A percentile compares a stretch with the other conserved stretches of the same genome.
Conservation (phyloP, 202 grass and related monocot species). For the Brachypodium distachyon region DNA sequence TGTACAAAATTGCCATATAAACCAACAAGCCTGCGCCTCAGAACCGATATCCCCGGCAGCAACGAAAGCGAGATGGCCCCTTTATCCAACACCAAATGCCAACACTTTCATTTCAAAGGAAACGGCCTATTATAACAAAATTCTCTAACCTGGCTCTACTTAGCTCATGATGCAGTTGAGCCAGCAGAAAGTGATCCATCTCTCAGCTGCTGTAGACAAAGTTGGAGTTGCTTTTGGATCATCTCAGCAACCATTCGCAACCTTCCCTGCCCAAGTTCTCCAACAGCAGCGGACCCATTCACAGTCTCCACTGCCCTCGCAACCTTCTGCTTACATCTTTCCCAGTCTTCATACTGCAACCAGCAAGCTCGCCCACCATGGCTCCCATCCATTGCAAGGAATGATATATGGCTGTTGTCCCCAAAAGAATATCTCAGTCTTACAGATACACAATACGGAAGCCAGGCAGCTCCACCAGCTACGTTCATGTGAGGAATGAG, state of each 20-base stretch:
- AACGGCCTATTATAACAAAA: conserved; percentile 9
- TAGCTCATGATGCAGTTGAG: conserved; percentile 49
- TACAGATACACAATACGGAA: conserved; percentile 93
- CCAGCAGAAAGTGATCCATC: conserved; percentile 68
- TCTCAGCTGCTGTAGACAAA: conserved; percentile 65
- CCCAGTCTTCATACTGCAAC: conserved; percentile 81
- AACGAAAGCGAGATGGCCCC: not conserved
- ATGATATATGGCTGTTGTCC: conserved; percentile 58
- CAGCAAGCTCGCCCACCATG: conserved; percentile 92
- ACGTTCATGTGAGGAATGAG: conserved; percentile 93
- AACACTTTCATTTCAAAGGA: not conserved
- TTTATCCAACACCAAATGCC: not conserved
- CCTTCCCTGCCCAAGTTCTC: conserved; percentile 77
- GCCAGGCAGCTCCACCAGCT: conserved; percentile 90
- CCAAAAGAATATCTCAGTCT: conserved; percentile 82
- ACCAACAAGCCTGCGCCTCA: not conserved
- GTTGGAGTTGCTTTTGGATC: conserved; percentile 76
- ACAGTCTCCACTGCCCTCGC: conserved; percentile 72
- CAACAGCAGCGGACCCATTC: conserved; percentile 43
- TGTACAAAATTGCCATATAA: conserved; percentile 36
- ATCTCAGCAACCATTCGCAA: conserved; percentile 81
- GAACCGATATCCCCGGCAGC: not conserved
- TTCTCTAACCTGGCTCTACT: not conserved
- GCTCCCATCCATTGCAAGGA: conserved; percentile 86
- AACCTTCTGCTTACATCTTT: conserved; percentile 88